These are phyloP conservation scores for Fusarium euwallaceae DNA, from an alignment of 2,329 filamentous ascomycete species.

Conservation along the genomic window DNA sequence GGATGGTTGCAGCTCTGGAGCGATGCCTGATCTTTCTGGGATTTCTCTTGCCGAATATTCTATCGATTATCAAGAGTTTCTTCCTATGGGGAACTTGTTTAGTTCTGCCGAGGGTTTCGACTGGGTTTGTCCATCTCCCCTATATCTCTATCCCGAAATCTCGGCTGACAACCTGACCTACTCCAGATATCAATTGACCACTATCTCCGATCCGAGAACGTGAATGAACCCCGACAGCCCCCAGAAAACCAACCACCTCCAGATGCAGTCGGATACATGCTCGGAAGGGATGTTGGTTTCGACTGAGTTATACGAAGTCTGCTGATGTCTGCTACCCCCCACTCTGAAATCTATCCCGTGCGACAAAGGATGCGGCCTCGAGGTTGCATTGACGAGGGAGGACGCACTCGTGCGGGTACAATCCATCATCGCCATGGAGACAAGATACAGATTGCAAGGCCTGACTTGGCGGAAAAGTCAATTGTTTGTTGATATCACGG, in stretches of 20 bases:
- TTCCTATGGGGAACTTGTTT: conserved; percentile 55
- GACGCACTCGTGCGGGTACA: conserved; percentile 1
- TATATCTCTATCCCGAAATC: background rate
- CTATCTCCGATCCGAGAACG: conserved; percentile 32
- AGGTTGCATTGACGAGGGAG: background rate
- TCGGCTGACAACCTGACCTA: conserved; percentile 3
- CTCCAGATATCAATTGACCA: conserved; percentile 48
- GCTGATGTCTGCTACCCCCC: background rate
- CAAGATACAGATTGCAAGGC: background rate
- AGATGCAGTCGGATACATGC: background rate
- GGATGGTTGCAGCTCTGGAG: conserved; percentile 1
- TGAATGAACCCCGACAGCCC: background rate
- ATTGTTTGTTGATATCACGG: conserved; percentile 28
- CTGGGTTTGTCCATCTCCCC: conserved; percentile 52
- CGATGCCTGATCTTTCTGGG: conserved; percentile 14
- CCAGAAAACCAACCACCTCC: background rate
- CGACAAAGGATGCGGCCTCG: background rate
- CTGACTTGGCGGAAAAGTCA: too few species aligned
- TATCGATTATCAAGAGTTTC: conserved; percentile 50
- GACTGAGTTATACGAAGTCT: background rate
- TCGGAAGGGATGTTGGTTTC: background rate
- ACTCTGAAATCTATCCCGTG: background rate
- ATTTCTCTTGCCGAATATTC: conserved; percentile 34
- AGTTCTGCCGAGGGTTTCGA: conserved; percentile 52
- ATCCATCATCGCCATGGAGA: conserved; percentile 25